These are phyloP conservation scores for Massariosphaeria phaeospora DNA, from an alignment of 495 filamentous ascomycete genomes.

Conservation along the genomic window DNA sequence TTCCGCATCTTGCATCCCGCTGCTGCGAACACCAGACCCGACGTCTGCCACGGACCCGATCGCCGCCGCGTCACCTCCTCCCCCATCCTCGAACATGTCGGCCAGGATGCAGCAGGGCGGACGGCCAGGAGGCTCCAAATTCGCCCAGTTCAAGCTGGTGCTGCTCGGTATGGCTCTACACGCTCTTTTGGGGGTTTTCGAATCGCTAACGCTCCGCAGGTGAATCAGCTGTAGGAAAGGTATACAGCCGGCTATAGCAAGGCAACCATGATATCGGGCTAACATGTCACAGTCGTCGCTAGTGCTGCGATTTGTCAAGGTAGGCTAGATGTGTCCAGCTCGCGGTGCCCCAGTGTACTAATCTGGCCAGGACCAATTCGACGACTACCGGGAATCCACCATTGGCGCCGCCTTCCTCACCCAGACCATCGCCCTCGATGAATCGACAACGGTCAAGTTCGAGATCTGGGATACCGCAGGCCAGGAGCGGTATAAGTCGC, in stretches of 20 bases:
- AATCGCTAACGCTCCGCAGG: slow-evolving; percentile 53
- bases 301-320: slow-evolving; percentile 96
- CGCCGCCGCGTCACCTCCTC: slow-evolving; percentile 22
- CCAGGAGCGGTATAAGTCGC: slow-evolving; percentile 95
- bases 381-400: slow-evolving; percentile 97
- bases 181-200: neutral
- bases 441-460: slow-evolving; percentile 97
- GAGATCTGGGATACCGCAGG: slow-evolving; percentile 99
- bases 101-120: slow-evolving; percentile 70
- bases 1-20: neutral
- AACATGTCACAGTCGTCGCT: slow-evolving; percentile 70
- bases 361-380: slow-evolving; percentile 83
- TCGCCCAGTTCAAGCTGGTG: slow-evolving; percentile 99
- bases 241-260: slow-evolving; percentile 40
- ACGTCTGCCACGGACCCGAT: slow-evolving; percentile 12
- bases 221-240: slow-evolving; percentile 98
- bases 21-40: neutral
- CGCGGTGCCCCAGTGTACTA: neutral
- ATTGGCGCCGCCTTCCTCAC: slow-evolving; percentile 99
- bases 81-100: slow-evolving; percentile 58
- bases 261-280: slow-evolving; percentile 26
- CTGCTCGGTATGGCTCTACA: slow-evolving; percentile 65
- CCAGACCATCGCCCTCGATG: slow-evolving; percentile 95
- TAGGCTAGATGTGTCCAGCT: slow-evolving; percentile 39
- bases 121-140: slow-evolving; percentile 68